These are phyloP conservation scores for Penstemon barbatus DNA, from an alignment of 257 asterid genomes.

Conservation along the genomic window DNA sequence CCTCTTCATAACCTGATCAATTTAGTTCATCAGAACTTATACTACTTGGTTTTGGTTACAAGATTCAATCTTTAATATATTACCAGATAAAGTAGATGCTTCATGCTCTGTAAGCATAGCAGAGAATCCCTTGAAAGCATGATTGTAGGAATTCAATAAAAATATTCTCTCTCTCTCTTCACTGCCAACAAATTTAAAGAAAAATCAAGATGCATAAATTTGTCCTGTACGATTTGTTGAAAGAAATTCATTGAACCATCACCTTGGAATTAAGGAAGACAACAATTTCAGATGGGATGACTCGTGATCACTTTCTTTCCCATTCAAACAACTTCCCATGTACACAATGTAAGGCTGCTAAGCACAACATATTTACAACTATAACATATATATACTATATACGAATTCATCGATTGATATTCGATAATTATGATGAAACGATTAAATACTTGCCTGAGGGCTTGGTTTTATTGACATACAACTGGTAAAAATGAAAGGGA, in stretches of 20 bases:
- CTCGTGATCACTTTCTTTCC: slow-evolving; percentile 24
- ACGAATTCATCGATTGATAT: too few species aligned
- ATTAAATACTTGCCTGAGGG: slow-evolving; percentile 35
- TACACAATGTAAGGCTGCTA: slow-evolving; percentile 76
- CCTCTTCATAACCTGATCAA: slow-evolving; percentile 48
- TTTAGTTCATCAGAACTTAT: not conserved
- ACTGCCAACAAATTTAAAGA: slow-evolving; percentile 32
- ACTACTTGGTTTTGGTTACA: not conserved
- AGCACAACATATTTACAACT: not conserved
- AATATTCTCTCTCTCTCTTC: slow-evolving; percentile 45
- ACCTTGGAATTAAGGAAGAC: slow-evolving; percentile 66
- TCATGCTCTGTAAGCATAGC: slow-evolving; percentile 64
- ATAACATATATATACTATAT: not conserved
- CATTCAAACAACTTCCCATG: slow-evolving; percentile 63
- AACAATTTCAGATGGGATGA: slow-evolving; percentile 45
- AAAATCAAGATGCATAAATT: not conserved
- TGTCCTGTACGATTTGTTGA: not conserved
- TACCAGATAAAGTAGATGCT: slow-evolving; percentile 64
- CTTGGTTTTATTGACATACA: slow-evolving; percentile 34
- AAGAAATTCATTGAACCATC: not conserved
- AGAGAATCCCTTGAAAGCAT: slow-evolving; percentile 71
- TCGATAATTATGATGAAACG: not conserved
- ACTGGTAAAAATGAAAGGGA: slow-evolving; percentile 30
- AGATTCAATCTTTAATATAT: not conserved
- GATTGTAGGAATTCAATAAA: slow-evolving; percentile 46